phyloP scores from a whole-genome alignment of 2,329 filamentous ascomycete genomes.

The Graphilbum fragrans region DNA sequence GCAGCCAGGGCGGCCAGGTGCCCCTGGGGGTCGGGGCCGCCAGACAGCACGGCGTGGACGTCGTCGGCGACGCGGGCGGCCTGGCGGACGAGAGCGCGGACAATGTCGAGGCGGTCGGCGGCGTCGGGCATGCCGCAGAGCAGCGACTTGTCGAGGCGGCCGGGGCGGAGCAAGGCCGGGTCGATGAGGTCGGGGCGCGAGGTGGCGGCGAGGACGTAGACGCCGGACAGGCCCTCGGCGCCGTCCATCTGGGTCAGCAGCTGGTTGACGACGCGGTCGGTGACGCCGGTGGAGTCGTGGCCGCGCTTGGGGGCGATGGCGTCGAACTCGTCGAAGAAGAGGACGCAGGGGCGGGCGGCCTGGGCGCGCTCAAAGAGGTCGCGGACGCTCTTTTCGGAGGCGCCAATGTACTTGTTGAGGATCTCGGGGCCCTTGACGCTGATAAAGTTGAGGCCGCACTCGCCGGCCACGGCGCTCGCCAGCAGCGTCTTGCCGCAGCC shows the following conservation, averaged over 20 bases:
- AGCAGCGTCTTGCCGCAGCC: conserved; percentile 95
- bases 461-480: conserved; percentile 91
- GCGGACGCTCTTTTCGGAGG: conserved; percentile 89
- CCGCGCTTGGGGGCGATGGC: conserved; percentile 94
- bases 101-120: conserved; percentile 78
- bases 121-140: conserved; percentile 77
- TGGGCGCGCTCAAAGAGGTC: conserved; percentile 89
- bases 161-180: conserved; percentile 80
- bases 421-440: conserved; percentile 97
- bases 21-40: neutral
- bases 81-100: conserved; percentile 49
- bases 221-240: conserved; percentile 84
- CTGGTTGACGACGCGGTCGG: conserved; percentile 95
- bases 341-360: conserved; percentile 81
- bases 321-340: conserved; percentile 99
- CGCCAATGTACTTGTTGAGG: conserved; percentile 97
- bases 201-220: conserved; percentile 93
- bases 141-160: conserved; percentile 84
- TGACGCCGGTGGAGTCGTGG: conserved; percentile 96
- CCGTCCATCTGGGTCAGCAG: conserved; percentile 98
- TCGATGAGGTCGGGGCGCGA: conserved; percentile 91
- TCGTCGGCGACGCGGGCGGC: conserved; percentile 25
- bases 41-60: neutral
- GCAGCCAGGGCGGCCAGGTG: conserved; percentile 60
- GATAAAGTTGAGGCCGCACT: conserved; percentile 97